Evolutionary conservation across 2,329 filamentous ascomycete genomes (phyloP).

Genomic region (Pseudogymnoascus sp.): DNA sequence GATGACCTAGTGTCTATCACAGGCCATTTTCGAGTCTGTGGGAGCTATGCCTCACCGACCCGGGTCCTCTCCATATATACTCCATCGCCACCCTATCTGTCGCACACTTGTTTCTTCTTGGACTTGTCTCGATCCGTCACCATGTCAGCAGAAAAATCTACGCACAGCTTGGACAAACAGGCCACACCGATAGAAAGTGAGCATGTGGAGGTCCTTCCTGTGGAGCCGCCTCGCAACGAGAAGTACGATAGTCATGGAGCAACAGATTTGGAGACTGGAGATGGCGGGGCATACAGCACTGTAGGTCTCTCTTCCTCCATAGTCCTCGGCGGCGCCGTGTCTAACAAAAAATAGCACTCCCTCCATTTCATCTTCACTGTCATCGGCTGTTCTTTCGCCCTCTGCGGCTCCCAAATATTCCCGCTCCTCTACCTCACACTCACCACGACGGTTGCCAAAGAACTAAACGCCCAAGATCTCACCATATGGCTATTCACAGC

Average conservation of each 20-base stretch:
- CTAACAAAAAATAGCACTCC: not conserved
- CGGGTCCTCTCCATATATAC: not conserved
- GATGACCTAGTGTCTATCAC: not conserved
- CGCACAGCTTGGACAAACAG: not conserved
- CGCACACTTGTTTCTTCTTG: not conserved
- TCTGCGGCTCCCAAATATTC: constrained; percentile 14
- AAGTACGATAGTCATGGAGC: not conserved
- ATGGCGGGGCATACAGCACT: constrained; percentile 2
- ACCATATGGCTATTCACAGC: constrained; percentile 18
- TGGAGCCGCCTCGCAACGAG: not conserved
- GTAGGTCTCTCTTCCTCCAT: not conserved
- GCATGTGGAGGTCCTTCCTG: not conserved
- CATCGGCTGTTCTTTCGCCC: constrained; percentile 14
- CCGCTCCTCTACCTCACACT: constrained; percentile 1
- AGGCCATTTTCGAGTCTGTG: not conserved
- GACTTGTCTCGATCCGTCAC: not conserved
- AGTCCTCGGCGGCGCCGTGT: not conserved
- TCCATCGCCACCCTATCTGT: not conserved
- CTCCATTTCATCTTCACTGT: constrained; percentile 13
- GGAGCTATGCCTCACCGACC: not conserved
- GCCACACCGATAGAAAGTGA: not conserved
- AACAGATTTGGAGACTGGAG: not conserved
- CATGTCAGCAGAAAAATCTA: constrained; percentile 4
- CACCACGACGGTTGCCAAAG: not conserved
- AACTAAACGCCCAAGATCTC: constrained; percentile 12